These are phyloP conservation scores for Candida sanyiensis DNA, from an alignment of 805 yeast species.

Conservation along the genomic window DNA sequence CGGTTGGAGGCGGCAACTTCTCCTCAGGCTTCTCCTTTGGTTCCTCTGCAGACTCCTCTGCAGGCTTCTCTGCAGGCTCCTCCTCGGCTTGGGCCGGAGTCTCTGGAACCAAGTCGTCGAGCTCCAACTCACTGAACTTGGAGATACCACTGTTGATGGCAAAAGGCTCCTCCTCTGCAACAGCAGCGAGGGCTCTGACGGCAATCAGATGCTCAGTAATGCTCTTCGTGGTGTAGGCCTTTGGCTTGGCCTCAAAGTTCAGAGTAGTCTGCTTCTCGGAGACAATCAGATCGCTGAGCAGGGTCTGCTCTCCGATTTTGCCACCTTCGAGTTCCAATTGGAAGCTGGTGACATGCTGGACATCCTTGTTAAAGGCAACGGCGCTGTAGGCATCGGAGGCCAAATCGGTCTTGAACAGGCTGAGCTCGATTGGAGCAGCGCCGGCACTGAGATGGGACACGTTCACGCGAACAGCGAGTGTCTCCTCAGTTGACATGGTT, in stretches of 20 bases:
- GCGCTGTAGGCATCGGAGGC: conserved; percentile 54
- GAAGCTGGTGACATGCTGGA: conserved; percentile 59
- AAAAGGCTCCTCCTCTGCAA: conserved; percentile 42
- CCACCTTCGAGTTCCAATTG: conserved; percentile 36
- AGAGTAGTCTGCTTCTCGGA: conserved; percentile 26
- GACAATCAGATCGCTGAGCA: conserved; percentile 25
- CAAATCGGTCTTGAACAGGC: conserved; percentile 35
- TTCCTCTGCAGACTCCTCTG: background rate
- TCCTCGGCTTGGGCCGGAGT: conserved; percentile 11
- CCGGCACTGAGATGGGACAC: conserved; percentile 6
- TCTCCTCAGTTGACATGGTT: no score
- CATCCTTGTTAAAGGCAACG: conserved; percentile 48
- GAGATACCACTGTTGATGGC: conserved; percentile 43
- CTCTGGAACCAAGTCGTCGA: conserved; percentile 28
- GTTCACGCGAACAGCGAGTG: conserved; percentile 8
- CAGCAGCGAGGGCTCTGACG: conserved; percentile 55
- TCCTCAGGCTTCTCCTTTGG: background rate
- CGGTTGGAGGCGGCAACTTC: conserved; percentile 18
- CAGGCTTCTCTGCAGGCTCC: background rate
- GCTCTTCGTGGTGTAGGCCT: conserved; percentile 53
- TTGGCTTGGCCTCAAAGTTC: conserved; percentile 42
- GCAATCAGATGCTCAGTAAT: conserved; percentile 58
- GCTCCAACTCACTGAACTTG: conserved; percentile 37
- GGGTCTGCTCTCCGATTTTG: conserved; percentile 25
- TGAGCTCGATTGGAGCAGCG: conserved; percentile 15